A percentile compares a stretch with the other conserved stretches of the same genome.
Conservation (phyloP, 495 filamentous ascomycete genomes). For the Penicillium taxi region DNA sequence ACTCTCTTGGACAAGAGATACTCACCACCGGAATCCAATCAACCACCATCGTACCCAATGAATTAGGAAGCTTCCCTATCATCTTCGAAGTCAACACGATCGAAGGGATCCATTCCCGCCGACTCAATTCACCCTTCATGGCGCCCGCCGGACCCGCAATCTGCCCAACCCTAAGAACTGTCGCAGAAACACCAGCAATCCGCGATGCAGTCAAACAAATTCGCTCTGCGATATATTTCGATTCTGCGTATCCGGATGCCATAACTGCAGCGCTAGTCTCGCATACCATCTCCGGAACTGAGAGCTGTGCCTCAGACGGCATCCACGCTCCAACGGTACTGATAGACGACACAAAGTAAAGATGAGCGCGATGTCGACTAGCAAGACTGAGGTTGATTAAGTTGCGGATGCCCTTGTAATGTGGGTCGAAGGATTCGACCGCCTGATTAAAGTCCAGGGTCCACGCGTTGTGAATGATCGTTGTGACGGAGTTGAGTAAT, state of each 20-base stretch:
- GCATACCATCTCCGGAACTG: conserved; percentile 37
- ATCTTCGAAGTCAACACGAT: conserved; percentile 16
- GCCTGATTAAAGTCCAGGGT: conserved; percentile 53
- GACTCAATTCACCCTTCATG: conserved; percentile 21
- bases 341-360: conserved; percentile 50
- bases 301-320: conserved; percentile 3
- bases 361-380: conserved; percentile 25
- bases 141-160: conserved; percentile 41
- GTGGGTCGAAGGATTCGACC: conserved; percentile 43
- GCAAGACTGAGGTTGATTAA: conserved; percentile 41
- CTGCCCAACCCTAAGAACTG: conserved; percentile 48
- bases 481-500: conserved; percentile 19
- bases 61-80: conserved; percentile 11
- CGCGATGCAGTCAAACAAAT: conserved; percentile 38
- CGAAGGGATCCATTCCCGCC: conserved; percentile 21
- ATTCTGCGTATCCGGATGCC: conserved; percentile 43
- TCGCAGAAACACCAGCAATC: conserved; percentile 30
- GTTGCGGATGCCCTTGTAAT: conserved; percentile 43
- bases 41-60: conserved; percentile 8
- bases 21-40: conserved; percentile 17
- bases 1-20: background rate
- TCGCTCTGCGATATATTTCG: conserved; percentile 44
- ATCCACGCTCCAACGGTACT: conserved; percentile 18
- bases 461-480: conserved; percentile 55
- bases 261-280: conserved; percentile 27